Conservation (phyloP, 2,329 filamentous ascomycete genomes). For the Dactylellina leptospora region DNA sequence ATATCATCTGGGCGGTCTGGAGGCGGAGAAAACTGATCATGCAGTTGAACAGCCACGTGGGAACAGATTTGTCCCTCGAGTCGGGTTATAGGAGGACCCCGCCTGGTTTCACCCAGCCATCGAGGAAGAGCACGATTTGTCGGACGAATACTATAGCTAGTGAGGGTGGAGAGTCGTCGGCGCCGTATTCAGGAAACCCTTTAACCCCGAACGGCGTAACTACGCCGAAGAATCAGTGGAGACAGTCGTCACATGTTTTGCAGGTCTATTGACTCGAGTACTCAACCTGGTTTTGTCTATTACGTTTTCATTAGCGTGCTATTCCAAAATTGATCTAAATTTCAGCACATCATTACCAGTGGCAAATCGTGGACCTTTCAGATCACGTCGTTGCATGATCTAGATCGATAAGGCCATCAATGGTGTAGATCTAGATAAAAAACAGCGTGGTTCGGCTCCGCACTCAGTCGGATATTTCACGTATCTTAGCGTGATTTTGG, state of each 20-base stretch:
- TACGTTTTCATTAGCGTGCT: constrained; percentile 3
- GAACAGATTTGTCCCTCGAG: constrained; percentile 42
- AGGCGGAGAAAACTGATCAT: constrained; percentile 35
- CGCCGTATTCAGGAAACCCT: constrained; percentile 38
- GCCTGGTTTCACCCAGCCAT: constrained; percentile 8
- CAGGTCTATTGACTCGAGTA: constrained; percentile 32
- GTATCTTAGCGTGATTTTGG: constrained; percentile 7
- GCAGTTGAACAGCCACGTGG: constrained; percentile 46
- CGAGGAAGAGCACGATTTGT: constrained; percentile 16
- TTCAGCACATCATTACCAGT: constrained; percentile 4
- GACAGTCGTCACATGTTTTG: constrained; percentile 17
- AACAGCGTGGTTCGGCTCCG: constrained; percentile 20
- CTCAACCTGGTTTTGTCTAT: constrained; percentile 6
- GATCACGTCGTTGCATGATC: constrained; percentile 32
- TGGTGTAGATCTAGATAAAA: constrained; percentile 27
- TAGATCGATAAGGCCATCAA: constrained; percentile 31
- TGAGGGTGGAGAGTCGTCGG: constrained; percentile 17
- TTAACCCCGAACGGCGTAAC: constrained; percentile 24
- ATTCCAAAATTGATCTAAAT: constrained; percentile 9
- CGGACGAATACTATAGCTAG: neutral
- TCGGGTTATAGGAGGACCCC: constrained; percentile 14
- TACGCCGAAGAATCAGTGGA: constrained; percentile 20
- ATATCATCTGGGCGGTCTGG: constrained; percentile 43
- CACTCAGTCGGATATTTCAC: constrained; percentile 6
- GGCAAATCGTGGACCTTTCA: constrained; percentile 22